Base-by-base conservation (phyloP, 2,329 filamentous ascomycete species). In the Nigrograna mackinnonii region DNA sequence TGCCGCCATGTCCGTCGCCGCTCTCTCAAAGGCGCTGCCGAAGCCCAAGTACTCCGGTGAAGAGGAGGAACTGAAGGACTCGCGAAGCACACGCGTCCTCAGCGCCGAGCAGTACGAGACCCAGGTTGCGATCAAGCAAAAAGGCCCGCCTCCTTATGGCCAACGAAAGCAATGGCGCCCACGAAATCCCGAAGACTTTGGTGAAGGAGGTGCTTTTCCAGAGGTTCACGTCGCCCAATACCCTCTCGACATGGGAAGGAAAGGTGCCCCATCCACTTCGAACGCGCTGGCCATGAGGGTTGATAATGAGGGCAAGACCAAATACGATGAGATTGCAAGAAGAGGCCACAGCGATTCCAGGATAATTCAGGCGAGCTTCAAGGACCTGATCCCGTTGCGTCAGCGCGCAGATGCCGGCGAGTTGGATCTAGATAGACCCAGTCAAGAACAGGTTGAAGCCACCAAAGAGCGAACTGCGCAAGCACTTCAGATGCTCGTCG, bases 211-310 rank as follows among this genome's bases (percentile, higher is more conserved):
- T 58, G 91, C 92, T 39, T 99, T 96, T 64, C 94, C 94, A 26
- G 92, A 97, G 71, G 85, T 96, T 20, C 85, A 89, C 12, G 84
- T 97, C 39, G 94, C 92, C 32, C 94, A 99, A 65, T 99, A 97
- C 65, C 94, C 94, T 9, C 81, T 96, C 37, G 89, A 95, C 46
- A 96, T 97, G 90, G 92, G 92, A 44, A 84, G 86, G 59, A 95
- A 95, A 70, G 75, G 74, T 44, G 54, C 58, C 20, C 49, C 60
- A 12, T 58, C 54, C 35, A 79, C 79, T 24, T 94, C 85, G 54
- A 97, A 96, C 72, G 91, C 94, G 41, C 79, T 99, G 35, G 86
- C 91, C n/a, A 79, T 97, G 22, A 89, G 95, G 66, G 91, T 97
- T 24, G 91, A 97, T 64, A 83, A 79, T 0, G 87, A 95, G 53